phyloP scores from a whole-genome alignment of 2,329 filamentous ascomycete species.

The Stagonosporopsis chrysanthemi region DNA sequence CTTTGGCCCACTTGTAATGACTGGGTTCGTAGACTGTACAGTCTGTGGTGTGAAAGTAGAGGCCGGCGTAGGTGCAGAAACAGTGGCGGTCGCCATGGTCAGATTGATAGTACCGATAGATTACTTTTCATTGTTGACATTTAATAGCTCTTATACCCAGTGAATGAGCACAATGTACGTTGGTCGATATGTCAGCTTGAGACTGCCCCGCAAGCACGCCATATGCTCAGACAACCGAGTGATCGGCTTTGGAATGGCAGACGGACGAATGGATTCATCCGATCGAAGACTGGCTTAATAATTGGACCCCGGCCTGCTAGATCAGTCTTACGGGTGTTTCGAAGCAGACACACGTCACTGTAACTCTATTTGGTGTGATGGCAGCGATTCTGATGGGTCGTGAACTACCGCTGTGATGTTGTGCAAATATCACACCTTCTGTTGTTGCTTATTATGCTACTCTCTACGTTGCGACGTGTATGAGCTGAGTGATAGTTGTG shows the following conservation, averaged over 20 bases:
- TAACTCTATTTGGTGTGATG: not conserved
- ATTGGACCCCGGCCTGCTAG: not conserved
- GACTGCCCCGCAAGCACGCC: conserved; percentile 46
- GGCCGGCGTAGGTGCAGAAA: conserved; percentile 30
- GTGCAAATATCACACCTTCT: conserved; percentile 4
- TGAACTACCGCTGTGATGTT: not conserved
- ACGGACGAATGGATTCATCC: not conserved
- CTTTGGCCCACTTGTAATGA: conserved; percentile 17
- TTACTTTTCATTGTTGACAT: not conserved
- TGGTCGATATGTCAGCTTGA: conserved; percentile 34
- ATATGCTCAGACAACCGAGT: conserved; percentile 27
- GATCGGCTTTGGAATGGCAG: conserved; percentile 30
- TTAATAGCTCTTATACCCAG: conserved; percentile 10
- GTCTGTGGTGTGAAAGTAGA: conserved; percentile 28
- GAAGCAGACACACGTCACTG: conserved; percentile 1
- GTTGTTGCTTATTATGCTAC: not conserved
- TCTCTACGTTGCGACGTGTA: conserved; percentile 35
- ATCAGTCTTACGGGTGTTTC: not conserved
- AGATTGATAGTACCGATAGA: not conserved
- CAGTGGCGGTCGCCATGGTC: conserved; percentile 40
- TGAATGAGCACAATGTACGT: not conserved
- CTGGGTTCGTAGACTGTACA: conserved; percentile 10
- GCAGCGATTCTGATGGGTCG: not conserved
- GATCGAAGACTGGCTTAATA: not conserved
- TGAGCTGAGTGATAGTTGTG: conserved; percentile 68